A percentile compares a stretch with the other conserved stretches of the same genome.
Conservation (phyloP, 2,329 filamentous ascomycete genomes). For the Diaporthe velutina region DNA sequence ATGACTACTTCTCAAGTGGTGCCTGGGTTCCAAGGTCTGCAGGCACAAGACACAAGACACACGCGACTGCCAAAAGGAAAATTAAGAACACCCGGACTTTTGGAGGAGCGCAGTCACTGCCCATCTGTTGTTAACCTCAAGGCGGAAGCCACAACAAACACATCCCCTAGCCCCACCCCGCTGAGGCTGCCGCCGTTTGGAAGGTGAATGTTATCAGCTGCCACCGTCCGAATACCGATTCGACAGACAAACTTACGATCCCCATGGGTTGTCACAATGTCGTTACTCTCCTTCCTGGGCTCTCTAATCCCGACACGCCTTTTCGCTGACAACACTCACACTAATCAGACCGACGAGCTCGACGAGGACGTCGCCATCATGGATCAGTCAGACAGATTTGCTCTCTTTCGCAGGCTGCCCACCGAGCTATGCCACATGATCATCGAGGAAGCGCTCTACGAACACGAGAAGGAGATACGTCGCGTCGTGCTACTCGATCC, state of each 20-base stretch:
- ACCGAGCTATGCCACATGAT: slow-evolving; percentile 28
- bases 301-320: background rate
- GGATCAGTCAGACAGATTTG: background rate
- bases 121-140: background rate
- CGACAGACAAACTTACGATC: too few relatives aligned
- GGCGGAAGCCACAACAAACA: background rate
- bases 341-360: background rate
- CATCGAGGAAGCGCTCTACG: slow-evolving; percentile 4
- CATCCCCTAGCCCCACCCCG: background rate
- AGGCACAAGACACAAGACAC: background rate
- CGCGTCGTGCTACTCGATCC: slow-evolving; percentile 29
- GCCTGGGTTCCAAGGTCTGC: background rate
- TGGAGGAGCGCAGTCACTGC: background rate
- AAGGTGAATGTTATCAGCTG: background rate
- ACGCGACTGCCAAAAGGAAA: background rate
- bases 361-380: background rate
- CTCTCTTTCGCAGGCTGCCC: slow-evolving; percentile 6
- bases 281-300: slow-evolving; percentile 1
- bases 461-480: background rate
- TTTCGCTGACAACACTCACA: background rate
- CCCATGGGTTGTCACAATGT: background rate
- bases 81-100: background rate
- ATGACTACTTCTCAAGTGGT: background rate
- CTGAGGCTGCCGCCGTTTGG: background rate
- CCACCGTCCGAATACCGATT: background rate